Conservation (phyloP, 805 yeast genomes). For the Candida maesae region DNA sequence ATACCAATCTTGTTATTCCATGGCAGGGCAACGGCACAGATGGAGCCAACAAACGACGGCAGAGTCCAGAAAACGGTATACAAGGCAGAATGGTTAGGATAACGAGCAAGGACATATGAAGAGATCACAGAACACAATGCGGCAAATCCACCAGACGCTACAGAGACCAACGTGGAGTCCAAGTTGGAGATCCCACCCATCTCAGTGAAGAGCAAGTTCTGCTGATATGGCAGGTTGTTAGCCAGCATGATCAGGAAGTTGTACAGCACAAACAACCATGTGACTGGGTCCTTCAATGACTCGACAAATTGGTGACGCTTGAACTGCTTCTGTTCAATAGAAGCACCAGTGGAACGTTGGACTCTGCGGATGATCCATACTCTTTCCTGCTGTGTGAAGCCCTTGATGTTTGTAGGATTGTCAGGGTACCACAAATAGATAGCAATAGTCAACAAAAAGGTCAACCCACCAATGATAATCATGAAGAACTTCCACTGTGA, state of each 20-base stretch:
- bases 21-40: slow-evolving; percentile 42
- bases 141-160: slow-evolving; percentile 50
- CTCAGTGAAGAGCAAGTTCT: slow-evolving; percentile 42
- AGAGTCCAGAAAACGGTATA: slow-evolving; percentile 36
- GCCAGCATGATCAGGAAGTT: slow-evolving; percentile 45
- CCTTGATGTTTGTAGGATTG: slow-evolving; percentile 50
- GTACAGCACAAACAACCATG: slow-evolving; percentile 31
- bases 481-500: slow-evolving; percentile 51
- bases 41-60: slow-evolving; percentile 43
- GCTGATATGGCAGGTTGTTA: slow-evolving; percentile 51
- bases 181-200: slow-evolving; percentile 42
- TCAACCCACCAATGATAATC: slow-evolving; percentile 53
- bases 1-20: slow-evolving; percentile 43
- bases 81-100: slow-evolving; percentile 37
- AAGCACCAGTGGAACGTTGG: slow-evolving; percentile 34
- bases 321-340: slow-evolving; percentile 42
- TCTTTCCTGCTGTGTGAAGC: slow-evolving; percentile 46
- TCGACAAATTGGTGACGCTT: slow-evolving; percentile 41
- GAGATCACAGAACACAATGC: slow-evolving; percentile 38
- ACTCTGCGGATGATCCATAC: slow-evolving; percentile 45
- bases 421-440: slow-evolving; percentile 46
- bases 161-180: slow-evolving; percentile 49
- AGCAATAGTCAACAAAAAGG: slow-evolving; percentile 37
- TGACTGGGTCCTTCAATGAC: slow-evolving; percentile 40
- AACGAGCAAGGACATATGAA: slow-evolving; percentile 30